phyloP scores from a whole-genome alignment of 2,329 filamentous ascomycete genomes.

The Arthroderma sp. region DNA sequence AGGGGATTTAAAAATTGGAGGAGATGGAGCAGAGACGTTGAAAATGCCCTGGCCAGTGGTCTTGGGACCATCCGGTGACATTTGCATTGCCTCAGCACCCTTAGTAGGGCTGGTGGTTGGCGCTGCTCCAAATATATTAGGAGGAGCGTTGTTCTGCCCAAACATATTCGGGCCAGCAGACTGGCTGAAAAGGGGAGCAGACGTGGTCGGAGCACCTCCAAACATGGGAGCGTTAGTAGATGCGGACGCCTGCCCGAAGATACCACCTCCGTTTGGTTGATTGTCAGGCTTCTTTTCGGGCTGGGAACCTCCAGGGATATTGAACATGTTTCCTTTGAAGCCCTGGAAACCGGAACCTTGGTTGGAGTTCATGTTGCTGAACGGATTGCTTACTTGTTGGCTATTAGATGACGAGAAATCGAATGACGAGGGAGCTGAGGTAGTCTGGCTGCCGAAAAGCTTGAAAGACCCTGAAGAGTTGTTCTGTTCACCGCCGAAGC shows the following conservation, averaged over 20 bases:
- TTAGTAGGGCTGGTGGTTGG: slow-evolving; percentile 6
- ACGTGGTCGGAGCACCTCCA: slow-evolving; percentile 11
- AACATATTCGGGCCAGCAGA: slow-evolving; percentile 15
- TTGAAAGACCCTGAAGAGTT: slow-evolving; percentile 9
- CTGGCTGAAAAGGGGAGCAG: slow-evolving; percentile 21
- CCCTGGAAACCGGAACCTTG: slow-evolving; percentile 20
- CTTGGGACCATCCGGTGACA: slow-evolving; percentile 21
- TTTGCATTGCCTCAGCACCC: slow-evolving; percentile 24
- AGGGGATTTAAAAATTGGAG: slow-evolving; percentile 17
- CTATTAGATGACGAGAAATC: slow-evolving; percentile 22
- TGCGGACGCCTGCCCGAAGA: slow-evolving; percentile 11
- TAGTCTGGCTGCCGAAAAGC: slow-evolving; percentile 12
- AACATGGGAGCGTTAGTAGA: slow-evolving; percentile 6
- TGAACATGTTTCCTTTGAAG: slow-evolving; percentile 26
- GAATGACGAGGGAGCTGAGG: slow-evolving; percentile 22
- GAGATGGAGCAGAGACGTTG: slow-evolving; percentile 14
- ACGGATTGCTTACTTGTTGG: slow-evolving; percentile 25
- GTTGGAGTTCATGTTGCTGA: slow-evolving; percentile 22
- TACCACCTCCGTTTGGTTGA: slow-evolving; percentile 6
- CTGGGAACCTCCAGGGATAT: slow-evolving; percentile 17
- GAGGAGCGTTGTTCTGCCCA: not conserved
- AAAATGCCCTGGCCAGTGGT: slow-evolving; percentile 16
- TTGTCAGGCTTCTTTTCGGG: slow-evolving; percentile 7
- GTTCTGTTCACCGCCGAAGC: slow-evolving; percentile 21
- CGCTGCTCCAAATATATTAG: slow-evolving; percentile 11